Evolutionary conservation across 1,139 yeast species (phyloP).

Genomic region (Nakaseomyces sp.): DNA sequence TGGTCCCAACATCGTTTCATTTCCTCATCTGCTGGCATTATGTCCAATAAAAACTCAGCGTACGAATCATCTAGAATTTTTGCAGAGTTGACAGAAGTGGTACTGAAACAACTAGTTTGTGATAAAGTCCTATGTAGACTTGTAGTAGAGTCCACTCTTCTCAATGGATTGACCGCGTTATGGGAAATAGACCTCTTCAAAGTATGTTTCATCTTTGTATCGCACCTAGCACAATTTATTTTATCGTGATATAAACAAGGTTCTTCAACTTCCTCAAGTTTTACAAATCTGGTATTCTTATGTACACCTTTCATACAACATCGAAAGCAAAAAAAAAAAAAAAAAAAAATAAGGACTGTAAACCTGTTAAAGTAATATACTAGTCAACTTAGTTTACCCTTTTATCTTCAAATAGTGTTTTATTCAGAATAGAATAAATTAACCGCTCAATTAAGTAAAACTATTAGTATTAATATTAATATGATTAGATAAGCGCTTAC

Average conservation of each 20-base stretch:
- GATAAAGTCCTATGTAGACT: slow-evolving; percentile 16
- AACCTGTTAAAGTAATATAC: neutral
- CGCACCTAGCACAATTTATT: neutral
- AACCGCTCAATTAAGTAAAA: too few relatives aligned
- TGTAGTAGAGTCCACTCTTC: slow-evolving; percentile 7
- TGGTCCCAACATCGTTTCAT: slow-evolving; percentile 11
- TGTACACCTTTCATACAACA: neutral
- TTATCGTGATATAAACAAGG: slow-evolving; percentile 13
- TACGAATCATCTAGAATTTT: slow-evolving; percentile 9
- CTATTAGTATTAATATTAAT: too few relatives aligned
- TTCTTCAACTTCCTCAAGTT: slow-evolving; percentile 11
- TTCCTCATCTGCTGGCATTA: slow-evolving; percentile 2
- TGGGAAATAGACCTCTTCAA: slow-evolving; percentile 14
- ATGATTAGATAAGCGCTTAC: too few relatives aligned
- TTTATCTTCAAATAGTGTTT: too few relatives aligned
- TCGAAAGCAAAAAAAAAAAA: neutral
- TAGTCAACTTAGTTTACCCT: too few relatives aligned
- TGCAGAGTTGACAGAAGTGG: slow-evolving; percentile 6
- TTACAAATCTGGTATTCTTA: neutral
- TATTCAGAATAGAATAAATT: too few relatives aligned
- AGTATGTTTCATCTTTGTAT: slow-evolving; percentile 2
- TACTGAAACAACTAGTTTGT: slow-evolving; percentile 14
- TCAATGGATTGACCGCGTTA: slow-evolving; percentile 11
- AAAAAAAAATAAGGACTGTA: neutral
- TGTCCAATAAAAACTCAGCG: slow-evolving; percentile 9